Percentiles rank a stretch among this genome's conserved stretches.
These are phyloP conservation scores for Leptosphaerulina australis DNA, from an alignment of 2,329 filamentous ascomycete genomes.

Conservation along the genomic window DNA sequence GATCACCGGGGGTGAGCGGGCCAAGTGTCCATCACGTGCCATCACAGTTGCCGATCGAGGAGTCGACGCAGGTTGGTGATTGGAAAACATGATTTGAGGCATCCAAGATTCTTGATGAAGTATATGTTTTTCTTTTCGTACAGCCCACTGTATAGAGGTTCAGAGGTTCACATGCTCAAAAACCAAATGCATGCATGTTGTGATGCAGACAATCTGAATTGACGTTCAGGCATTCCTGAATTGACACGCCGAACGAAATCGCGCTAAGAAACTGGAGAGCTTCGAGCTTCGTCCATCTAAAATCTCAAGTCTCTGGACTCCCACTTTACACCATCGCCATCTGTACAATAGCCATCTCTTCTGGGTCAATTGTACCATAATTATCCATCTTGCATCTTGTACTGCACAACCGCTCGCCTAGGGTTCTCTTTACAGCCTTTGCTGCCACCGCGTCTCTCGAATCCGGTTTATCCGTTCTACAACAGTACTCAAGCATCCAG, in stretches of 20 bases:
- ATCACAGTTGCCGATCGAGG: too few relatives aligned
- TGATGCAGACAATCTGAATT: background rate
- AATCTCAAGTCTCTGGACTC: constrained; percentile 7
- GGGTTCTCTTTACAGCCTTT: constrained; percentile 34
- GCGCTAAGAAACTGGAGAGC: constrained; percentile 16
- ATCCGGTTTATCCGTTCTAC: constrained; percentile 13
- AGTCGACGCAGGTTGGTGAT: too few relatives aligned
- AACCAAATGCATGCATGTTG: background rate
- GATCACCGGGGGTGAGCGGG: background rate
- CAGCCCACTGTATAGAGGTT: too few relatives aligned
- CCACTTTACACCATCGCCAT: constrained; percentile 10
- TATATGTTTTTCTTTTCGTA: too few relatives aligned
- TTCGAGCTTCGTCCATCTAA: constrained; percentile 7
- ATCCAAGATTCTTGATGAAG: too few relatives aligned
- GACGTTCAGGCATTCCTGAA: background rate
- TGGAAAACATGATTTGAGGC: too few relatives aligned
- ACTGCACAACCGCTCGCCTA: constrained; percentile 37
- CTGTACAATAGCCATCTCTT: constrained; percentile 15
- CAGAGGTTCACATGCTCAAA: background rate
- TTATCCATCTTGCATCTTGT: constrained; percentile 29
- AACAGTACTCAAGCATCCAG: constrained; percentile 8
- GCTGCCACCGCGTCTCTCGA: constrained; percentile 12
- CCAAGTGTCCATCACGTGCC: constrained; percentile 1
- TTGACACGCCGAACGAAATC: background rate
- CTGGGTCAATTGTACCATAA: constrained; percentile 36